Conservation (phyloP, 352 stramenopile genomes). For the Globisporangium paroecandrum region DNA sequence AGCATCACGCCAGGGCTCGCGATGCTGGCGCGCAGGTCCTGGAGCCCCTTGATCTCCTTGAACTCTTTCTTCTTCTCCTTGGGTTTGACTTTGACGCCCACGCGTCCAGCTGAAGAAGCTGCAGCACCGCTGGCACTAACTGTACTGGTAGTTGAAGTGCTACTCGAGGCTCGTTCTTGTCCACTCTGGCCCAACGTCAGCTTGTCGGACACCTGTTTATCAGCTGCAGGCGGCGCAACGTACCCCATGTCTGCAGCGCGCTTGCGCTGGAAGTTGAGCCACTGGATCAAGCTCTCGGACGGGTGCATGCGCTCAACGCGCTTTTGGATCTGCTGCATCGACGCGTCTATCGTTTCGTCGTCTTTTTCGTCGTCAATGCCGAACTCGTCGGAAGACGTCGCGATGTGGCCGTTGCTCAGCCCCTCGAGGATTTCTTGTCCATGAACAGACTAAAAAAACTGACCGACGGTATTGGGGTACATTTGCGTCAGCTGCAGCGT, state of each 20-base stretch:
- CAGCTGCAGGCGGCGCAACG: not conserved
- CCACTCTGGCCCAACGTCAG: not conserved
- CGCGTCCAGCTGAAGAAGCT: not conserved
- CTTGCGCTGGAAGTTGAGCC: conserved; percentile 66
- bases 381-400: conserved; percentile 41
- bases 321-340: conserved; percentile 29
- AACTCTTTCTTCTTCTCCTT: conserved; percentile 71
- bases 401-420: conserved; percentile 52
- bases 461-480: conserved; percentile 49
- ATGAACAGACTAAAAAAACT: conserved; percentile 58
- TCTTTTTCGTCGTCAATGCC: conserved; percentile 40
- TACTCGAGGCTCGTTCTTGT: not conserved
- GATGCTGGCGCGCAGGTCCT: conserved; percentile 53
- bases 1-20: conserved; percentile 61
- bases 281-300: conserved; percentile 62
- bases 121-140: not conserved
- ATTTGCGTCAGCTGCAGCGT: conserved; percentile 58
- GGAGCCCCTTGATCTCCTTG: conserved; percentile 62
- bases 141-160: not conserved
- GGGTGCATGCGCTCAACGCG: conserved; percentile 42
- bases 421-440: conserved; percentile 52
- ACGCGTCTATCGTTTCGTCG: conserved; percentile 28
- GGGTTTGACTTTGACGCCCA: conserved; percentile 19
- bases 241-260: conserved; percentile 35
- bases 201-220: conserved; percentile 1